A percentile compares a stretch with the other conserved stretches of the same genome.
These are phyloP conservation scores for Elsinoe perseae DNA, from an alignment of 2,329 filamentous ascomycete genomes.

Conservation along the genomic window DNA sequence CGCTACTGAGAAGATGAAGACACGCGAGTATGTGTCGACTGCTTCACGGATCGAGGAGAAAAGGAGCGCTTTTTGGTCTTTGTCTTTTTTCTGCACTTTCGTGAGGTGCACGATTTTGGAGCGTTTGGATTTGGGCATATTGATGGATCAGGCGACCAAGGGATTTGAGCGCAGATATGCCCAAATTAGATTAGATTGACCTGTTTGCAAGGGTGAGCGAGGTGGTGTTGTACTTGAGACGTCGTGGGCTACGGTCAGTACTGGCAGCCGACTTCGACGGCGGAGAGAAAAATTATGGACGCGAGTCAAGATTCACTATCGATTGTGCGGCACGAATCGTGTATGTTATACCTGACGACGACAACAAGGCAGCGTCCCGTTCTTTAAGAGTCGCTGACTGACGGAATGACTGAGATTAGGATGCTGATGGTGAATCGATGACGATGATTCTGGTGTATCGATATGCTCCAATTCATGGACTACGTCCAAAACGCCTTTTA, in stretches of 20 bases:
- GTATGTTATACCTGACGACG: neutral
- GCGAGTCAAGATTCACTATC: neutral
- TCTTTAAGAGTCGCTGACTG: neutral
- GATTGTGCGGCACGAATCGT: neutral
- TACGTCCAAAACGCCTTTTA: conserved; percentile 90
- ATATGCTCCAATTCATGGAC: conserved; percentile 95
- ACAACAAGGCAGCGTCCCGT: neutral
- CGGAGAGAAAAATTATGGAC: conserved; percentile 30
- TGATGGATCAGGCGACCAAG: conserved; percentile 25
- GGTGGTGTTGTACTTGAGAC: neutral
- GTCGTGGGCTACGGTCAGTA: conserved; percentile 73
- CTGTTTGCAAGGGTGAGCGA: neutral
- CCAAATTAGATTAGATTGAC: neutral
- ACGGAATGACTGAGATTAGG: neutral
- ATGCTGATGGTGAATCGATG: neutral
- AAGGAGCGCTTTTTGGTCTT: conserved; percentile 77
- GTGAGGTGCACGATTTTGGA: conserved; percentile 82
- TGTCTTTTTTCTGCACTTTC: conserved; percentile 88
- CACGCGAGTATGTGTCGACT: conserved; percentile 76
- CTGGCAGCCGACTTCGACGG: conserved; percentile 93
- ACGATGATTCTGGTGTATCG: neutral
- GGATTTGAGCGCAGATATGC: neutral
- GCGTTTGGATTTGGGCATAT: conserved; percentile 95
- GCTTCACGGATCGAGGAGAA: conserved; percentile 82
- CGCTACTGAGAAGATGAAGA: conserved; percentile 88